Evolutionary conservation across 129 eudicot genomes (phyloP), one percentile per base, ranked within the genome.

Genomic region (Logfia minima): DNA sequence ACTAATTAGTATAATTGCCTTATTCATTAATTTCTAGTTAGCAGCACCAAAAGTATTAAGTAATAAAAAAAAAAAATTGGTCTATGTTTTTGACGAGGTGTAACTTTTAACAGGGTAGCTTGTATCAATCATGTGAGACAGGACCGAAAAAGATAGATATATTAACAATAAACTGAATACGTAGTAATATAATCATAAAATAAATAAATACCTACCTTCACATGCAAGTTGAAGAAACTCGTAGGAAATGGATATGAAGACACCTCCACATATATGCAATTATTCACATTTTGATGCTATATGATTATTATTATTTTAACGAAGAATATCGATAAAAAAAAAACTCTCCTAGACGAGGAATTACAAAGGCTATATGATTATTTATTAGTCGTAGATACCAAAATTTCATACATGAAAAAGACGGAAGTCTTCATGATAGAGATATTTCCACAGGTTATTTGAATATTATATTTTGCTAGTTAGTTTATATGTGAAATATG

Each of bases 151-250:
- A 10, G 13, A 48, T 48, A 48, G n/a, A n/a, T n/a, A n/a, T n/a
- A n/a, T n/a, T n/a, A n/a, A n/a, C n/a, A n/a, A n/a, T n/a, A n/a
- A n/a, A n/a, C n/a, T n/a, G 13, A 10, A 72, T 24, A 24, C 26
- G 26, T 24, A 24, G 26, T 24, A 24, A 24, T 24, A 24, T 24
- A 24, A 24, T 24, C 26, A 24, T 24, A 24, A 24, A 24, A 24
- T 24, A 24, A 24, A 74, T 66, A 80, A 74, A 39, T n/a, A n/a
- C n/a, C n/a, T 56, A 58, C 75, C 29, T 67, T 74, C 84, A 80
- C 84, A 80, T 74, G 79, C 75, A 66, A 28, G 26, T 74, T 65
- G 52, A 66, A 37, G 53, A 24, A 72, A 31, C 74, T 67, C 78
- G 16, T 6, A 66, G 39, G 75, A 39, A 45, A 74, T 41, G 52